These are phyloP conservation scores for Albugo candida DNA, from an alignment of 352 stramenopile genomes.

Conservation along the genomic window DNA sequence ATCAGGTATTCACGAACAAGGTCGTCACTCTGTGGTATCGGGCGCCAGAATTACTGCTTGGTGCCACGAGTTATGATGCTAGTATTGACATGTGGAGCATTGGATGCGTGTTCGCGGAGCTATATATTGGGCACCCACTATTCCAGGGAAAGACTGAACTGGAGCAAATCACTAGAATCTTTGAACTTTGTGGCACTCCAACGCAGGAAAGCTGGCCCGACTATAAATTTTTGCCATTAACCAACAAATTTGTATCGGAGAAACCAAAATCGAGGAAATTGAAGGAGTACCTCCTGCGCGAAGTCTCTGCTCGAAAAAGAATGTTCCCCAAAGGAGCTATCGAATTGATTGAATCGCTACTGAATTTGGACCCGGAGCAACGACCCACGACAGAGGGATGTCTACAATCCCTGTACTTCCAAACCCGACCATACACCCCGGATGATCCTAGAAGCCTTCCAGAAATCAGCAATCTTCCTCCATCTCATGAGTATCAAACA, in stretches of 20 bases:
- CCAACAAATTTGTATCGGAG: conserved; percentile 65
- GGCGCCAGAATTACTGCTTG: conserved; percentile 84
- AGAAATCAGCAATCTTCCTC: conserved; percentile 46
- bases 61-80: conserved; percentile 83
- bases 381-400: conserved; percentile 84
- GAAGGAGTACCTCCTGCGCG: conserved; percentile 49
- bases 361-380: conserved; percentile 89
- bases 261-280: conserved; percentile 47
- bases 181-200: conserved; percentile 71
- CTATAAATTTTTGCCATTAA: conserved; percentile 70
- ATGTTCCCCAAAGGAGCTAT: conserved; percentile 70
- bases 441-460: conserved; percentile 38
- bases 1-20: conserved; percentile 88
- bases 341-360: conserved; percentile 85
- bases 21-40: conserved; percentile 93
- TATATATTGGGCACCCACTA: conserved; percentile 71
- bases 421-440: conserved; percentile 35
- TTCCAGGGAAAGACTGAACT: conserved; percentile 79
- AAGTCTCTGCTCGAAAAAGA: conserved; percentile 47
- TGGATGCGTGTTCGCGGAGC: conserved; percentile 73
- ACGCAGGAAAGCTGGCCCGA: conserved; percentile 68
- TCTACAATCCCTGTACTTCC: conserved; percentile 90
- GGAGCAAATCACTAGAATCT: conserved; percentile 79
- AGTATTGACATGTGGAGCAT: conserved; percentile 94
- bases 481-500: conserved; percentile 77